These are phyloP conservation scores for Acanthamoeba royreba DNA, from an alignment of 208 protist species.

Conservation along the genomic window DNA sequence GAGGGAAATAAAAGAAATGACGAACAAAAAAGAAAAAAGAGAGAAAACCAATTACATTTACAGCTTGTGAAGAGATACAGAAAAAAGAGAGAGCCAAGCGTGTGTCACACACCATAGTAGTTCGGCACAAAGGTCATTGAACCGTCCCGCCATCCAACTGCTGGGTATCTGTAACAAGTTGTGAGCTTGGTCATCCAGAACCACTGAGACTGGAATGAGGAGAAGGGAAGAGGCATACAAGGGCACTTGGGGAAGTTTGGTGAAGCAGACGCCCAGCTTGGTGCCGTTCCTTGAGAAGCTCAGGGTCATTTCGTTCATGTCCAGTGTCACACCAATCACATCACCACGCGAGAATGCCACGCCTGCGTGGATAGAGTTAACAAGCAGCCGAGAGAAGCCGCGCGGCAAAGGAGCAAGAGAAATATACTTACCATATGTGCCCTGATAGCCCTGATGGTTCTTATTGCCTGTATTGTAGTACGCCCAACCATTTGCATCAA, in stretches of 20 bases:
- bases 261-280: background rate
- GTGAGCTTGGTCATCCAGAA: background rate
- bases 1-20: too few relatives aligned
- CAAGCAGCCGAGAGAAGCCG: background rate
- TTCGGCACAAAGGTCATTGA: background rate
- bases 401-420: background rate
- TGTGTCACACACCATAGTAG: too few relatives aligned
- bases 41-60: too few relatives aligned
- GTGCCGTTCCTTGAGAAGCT: slow-evolving; percentile 27
- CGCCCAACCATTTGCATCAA: background rate
- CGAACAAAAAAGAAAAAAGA: too few relatives aligned
- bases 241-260: background rate
- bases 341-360: background rate
- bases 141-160: background rate
- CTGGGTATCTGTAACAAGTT: background rate
- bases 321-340: background rate
- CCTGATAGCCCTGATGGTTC: background rate
- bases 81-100: too few relatives aligned
- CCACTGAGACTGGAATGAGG: background rate
- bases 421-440: background rate
- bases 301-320: background rate
- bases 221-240: background rate
- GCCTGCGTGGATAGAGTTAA: background rate
- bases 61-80: too few relatives aligned
- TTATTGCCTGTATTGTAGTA: background rate